These are phyloP conservation scores for Nadsonia starkeyi-henricii DNA, from an alignment of 1,139 yeast genomes.

Conservation along the genomic window DNA sequence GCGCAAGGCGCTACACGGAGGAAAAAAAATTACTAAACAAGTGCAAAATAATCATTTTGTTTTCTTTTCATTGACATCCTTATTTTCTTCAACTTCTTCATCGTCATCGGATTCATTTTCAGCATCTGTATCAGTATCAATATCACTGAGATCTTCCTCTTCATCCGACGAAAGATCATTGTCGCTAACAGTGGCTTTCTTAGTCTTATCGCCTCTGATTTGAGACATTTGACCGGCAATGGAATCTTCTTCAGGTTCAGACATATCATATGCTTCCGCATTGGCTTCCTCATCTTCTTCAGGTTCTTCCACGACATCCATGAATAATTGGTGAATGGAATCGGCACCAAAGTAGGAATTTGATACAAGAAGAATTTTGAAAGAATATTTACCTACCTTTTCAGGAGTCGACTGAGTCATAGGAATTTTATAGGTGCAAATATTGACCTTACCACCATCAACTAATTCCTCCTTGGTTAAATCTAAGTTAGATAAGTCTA, in stretches of 20 bases:
- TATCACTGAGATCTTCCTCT: constrained; percentile 19
- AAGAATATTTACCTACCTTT: constrained; percentile 44
- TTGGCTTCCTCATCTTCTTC: constrained; percentile 13
- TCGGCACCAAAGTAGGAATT: constrained; percentile 28
- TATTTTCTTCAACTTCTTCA: constrained; percentile 11
- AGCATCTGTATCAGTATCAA: constrained; percentile 19
- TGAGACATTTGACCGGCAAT: constrained; percentile 37
- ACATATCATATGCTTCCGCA: constrained; percentile 20
- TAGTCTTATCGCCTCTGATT: constrained; percentile 48
- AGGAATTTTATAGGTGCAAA: constrained; percentile 65
- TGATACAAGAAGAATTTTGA: constrained; percentile 25
- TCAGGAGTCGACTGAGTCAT: constrained; percentile 61
- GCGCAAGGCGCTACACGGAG: too few relatives aligned
- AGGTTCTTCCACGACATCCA: constrained; percentile 24
- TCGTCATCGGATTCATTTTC: constrained; percentile 9
- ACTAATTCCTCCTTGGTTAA: constrained; percentile 36
- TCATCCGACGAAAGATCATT: constrained; percentile 15
- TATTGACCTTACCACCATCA: constrained; percentile 33
- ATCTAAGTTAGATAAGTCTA: constrained; percentile 42
- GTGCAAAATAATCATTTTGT: neutral
- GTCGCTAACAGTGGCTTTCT: constrained; percentile 19
- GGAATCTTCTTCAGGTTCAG: constrained; percentile 65
- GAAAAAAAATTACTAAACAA: too few relatives aligned
- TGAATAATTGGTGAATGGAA: constrained; percentile 24
- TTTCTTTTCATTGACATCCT: constrained; percentile 6